Base-by-base conservation (phyloP, 345 rosid species). In the Microcos paniculata region DNA sequence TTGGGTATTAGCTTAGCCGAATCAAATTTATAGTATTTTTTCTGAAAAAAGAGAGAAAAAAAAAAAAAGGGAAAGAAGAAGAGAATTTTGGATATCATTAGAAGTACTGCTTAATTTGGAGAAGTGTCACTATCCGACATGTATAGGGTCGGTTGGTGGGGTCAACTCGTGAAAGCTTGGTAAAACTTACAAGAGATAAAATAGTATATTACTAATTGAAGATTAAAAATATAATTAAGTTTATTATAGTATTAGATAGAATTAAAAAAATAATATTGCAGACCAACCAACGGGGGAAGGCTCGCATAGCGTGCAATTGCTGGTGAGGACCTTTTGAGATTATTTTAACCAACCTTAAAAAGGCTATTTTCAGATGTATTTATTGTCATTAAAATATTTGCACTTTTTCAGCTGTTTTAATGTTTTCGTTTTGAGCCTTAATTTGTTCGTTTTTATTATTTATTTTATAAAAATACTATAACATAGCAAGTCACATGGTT, bases 201-300 rank as follows among this genome's bases (percentile, higher is more conserved):
- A 62, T 19, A n/a, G n/a, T n/a, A n/a, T n/a, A n/a, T n/a, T n/a
- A n/a, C n/a, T 8, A 26, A 73, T 42, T 73, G n/a, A 55, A 64
- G 55, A 45, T 12, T n/a, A 38, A 24, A 33, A 38, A 38, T 35
- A 55, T 35, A 35, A 57, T 33, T 24, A 56, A 33, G 56, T 55
- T 55, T 52, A 31, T 70, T 69, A 26, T 1, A 11, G 21, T 2
- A 13, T 7, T 11, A 35, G 9, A 49, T 23, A 19, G 0, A 48
- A 68, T 4, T 16, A 30, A 13, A 31, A 49, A 18, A 57, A 62
- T 21, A 48, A 76, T 67, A 75, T 26, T 68, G 80, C 77, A 62
- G 87, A 76, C 87, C 87, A 78, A 82, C 91, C 91, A 90, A 87
- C 85, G 80, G 82, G 87, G 80, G 80, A 84, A 74, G 76, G 75